Base-by-base conservation (phyloP, 257 asterid genomes). In the Nicotiana attenuata region DNA sequence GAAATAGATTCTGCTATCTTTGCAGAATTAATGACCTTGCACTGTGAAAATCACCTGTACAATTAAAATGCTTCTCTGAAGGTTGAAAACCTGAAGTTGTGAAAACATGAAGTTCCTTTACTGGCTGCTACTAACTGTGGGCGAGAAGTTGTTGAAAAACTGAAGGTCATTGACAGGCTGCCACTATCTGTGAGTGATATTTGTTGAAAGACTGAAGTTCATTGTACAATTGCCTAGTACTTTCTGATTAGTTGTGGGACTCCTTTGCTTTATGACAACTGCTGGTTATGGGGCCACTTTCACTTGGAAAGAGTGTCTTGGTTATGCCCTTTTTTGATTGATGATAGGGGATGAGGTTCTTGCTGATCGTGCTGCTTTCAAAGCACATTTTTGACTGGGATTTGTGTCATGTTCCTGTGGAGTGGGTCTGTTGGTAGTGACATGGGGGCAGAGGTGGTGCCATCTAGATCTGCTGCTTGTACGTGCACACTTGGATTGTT, bases 1-100 rank as follows among this genome's bases (percentile, higher is more conserved):
- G 63, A 73, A 50, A 73, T 73, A 47, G 61, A n/a, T 73, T 73
- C 61, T 73, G 79, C 63, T 73, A 15, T 73, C 50, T 11, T 73
- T 15, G 79, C 79, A 73, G 61, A 73, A 47, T 15, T 73, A 24
- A 15, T 22, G 79, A 47, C 79, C 79, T 47, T 24, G 22, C 9
- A 33, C 15, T 64, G 41, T 24, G 69, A 64, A 64, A 26, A 24
- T 11, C n/a, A 64, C 38, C 38, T 64, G 14, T 64, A 24, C 41
- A 7, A 73, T 65, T 28, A 65, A 73, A 73, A 24, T 73, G 61
- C 61, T 73, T 47, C 79, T 73, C 47, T 73, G 79, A 50, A 24
- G 41, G 16, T 73, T 24, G 79, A 24, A 47, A 45, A 73, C 61
- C 61, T 73, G 79, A 73, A 47, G 79, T 47, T 28, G 24, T 50